Evolutionary conservation across 495 filamentous ascomycete species (phyloP), one percentile per base, ranked within the genome.

Genomic region (Penicillium cataractarum): DNA sequence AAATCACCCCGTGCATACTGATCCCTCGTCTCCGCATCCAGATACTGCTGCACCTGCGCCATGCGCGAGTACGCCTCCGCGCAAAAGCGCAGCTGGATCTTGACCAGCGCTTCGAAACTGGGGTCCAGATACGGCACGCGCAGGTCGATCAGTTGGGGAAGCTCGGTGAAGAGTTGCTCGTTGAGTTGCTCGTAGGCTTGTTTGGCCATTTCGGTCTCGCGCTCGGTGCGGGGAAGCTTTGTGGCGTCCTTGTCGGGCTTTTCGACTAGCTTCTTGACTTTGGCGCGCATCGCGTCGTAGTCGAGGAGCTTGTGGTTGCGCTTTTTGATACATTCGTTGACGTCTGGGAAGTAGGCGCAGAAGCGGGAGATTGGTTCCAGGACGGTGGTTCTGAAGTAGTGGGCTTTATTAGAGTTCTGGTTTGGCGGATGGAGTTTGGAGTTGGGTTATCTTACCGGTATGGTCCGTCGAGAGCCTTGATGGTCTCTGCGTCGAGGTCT

Each of bases 291-390:
- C 32, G 92, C 86, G 76, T 99, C 95, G 82, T 97, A 99, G 77
- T 99, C 95, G 67, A 97, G 90, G 50, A 97, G 87, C 69, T 99
- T 99, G 84, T 98, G 89, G 66, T 96, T 91, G 71, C 95, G 90
- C 77, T 99, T 99, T 77, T 97, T 98, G 76, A 99, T 98, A 74
- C 96, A 98, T 79, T 97, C 92, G 76, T 99, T 99, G 65, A 98
- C 93, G 73, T 99, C 95, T 6, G 96, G 96, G 78, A 99, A 99
- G 80, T 99, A 99, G 58, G 93, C 92, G 75, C 95, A 98, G 80
- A 98, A 99, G 50, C 92, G 84, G 60, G 87, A 87, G 69, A 99
- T 99, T 27, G 95, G 95, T 60, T 99, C 95, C 8, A 99, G 82
- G 24, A 99, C 95, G 2, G 94, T 97, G 19, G 91, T 91, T 65